Evolutionary conservation across 257 asterid genomes (phyloP).

Genomic region (Fraxinus cuspidata): DNA sequence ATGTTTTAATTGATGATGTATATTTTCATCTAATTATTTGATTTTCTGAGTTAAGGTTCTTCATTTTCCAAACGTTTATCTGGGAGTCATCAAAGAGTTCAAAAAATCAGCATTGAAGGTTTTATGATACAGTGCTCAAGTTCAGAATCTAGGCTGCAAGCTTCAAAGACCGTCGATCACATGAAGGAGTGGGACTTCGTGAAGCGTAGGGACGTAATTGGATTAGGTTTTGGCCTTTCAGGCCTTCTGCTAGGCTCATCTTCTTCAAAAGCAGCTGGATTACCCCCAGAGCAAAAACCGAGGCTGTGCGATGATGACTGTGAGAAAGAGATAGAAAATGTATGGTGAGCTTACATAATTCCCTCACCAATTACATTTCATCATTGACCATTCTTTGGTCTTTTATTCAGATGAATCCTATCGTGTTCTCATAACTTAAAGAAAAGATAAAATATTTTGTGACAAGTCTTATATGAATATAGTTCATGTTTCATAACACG

Average conservation of each 20-base stretch:
- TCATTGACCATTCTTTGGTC: neutral
- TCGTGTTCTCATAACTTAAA: slow-evolving; percentile 7
- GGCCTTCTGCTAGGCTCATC: slow-evolving; percentile 40
- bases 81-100: slow-evolving; percentile 29
- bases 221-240: slow-evolving; percentile 37
- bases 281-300: slow-evolving; percentile 93
- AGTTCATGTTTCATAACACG: neutral
- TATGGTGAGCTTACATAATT: slow-evolving; percentile 68
- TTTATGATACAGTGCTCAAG: slow-evolving; percentile 20
- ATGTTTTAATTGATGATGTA: neutral
- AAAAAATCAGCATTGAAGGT: slow-evolving; percentile 22
- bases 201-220: slow-evolving; percentile 52
- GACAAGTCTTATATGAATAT: neutral
- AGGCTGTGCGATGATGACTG: slow-evolving; percentile 77
- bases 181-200: slow-evolving; percentile 28
- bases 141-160: slow-evolving; percentile 31
- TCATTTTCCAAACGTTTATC: slow-evolving; percentile 28
- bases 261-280: slow-evolving; percentile 72
- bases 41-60: slow-evolving; percentile 37
- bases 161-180: slow-evolving; percentile 20
- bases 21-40: neutral
- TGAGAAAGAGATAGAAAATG: slow-evolving; percentile 92
- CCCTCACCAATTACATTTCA: slow-evolving; percentile 30
- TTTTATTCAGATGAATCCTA: neutral
- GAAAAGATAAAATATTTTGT: neutral